Evolutionary conservation across 345 rosid species (phyloP).

Genomic region (Eucalyptus curtisii): DNA sequence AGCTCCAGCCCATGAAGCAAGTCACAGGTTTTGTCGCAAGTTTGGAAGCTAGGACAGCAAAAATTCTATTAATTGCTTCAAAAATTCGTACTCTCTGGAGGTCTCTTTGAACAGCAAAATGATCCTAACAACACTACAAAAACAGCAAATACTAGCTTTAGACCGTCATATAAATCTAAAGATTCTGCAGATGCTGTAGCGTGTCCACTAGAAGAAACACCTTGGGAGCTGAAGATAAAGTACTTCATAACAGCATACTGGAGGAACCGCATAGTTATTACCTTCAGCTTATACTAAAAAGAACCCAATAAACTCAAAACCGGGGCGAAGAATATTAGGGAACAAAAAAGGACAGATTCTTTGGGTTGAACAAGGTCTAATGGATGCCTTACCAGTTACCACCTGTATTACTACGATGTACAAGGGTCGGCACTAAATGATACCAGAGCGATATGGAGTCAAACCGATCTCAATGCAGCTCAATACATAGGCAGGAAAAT

Average conservation of each 20-base stretch:
- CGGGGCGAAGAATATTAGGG: background rate
- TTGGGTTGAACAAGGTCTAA: background rate
- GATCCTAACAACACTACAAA: background rate
- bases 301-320: background rate
- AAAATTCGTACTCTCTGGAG: background rate
- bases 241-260: background rate
- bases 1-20: background rate
- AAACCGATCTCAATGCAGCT: background rate
- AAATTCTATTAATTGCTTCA: background rate
- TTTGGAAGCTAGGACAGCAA: background rate
- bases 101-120: background rate
- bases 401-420: background rate
- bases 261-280: background rate
- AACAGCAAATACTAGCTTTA: background rate
- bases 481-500: background rate
- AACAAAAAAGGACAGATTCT: background rate
- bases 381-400: background rate
- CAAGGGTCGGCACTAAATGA: background rate
- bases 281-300: accelerated
- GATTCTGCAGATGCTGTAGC: background rate
- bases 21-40: background rate
- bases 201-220: background rate
- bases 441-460: background rate
- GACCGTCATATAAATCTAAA: background rate
- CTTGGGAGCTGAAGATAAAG: background rate